Base-by-base conservation (phyloP, 1,284 basidiomycete species). In the Puccinia hordei region DNA sequence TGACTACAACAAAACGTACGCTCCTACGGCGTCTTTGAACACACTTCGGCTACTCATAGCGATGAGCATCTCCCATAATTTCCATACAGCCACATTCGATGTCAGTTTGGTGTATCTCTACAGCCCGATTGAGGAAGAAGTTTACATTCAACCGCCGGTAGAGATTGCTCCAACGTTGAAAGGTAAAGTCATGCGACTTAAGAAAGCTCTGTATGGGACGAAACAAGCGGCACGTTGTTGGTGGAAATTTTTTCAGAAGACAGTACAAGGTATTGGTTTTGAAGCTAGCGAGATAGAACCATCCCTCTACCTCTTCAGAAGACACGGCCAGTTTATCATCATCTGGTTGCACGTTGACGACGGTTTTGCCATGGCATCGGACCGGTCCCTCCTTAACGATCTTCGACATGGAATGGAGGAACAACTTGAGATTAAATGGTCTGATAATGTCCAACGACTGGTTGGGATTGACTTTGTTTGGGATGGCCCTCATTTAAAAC, bases 191-290 rank as follows among this genome's bases (percentile, higher is more conserved):
- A 41, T 69, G 65, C 9, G 22, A 22, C 44, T 69, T 2, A 78
- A 69, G 35, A 78, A 78, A 35, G 75, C 49, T 4, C 24, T 78
- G 1, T 78, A 78, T 27, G 51, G 75, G n/a, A 78, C 49, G 22
- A 68, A 53, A 22, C 75, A 77, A 41, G 63, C 57, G 3, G 61
- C 63, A 8, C 12, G 44, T 1, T 77, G 75, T 65, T 77, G 75
- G 75, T 77, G 61, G 75, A 66, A 66, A 38, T 49, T 51, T 53
- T 68, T 68, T 24, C 6, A 66, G 22, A 19, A 13, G 15, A 53
- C 33, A n/a, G 17, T 66, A n/a, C 38, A 46, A 33, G 9, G 17
- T 17, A 17, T 77, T 4, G 75, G 75, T n/a, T 68, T 68, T n/a
- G 41, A 44, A 13, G 41, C 41, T 44, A 44, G 41, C 41, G 41